Conservation (phyloP, 176 grass and related monocot genomes). For the Dendrocalamus sinicus region DNA sequence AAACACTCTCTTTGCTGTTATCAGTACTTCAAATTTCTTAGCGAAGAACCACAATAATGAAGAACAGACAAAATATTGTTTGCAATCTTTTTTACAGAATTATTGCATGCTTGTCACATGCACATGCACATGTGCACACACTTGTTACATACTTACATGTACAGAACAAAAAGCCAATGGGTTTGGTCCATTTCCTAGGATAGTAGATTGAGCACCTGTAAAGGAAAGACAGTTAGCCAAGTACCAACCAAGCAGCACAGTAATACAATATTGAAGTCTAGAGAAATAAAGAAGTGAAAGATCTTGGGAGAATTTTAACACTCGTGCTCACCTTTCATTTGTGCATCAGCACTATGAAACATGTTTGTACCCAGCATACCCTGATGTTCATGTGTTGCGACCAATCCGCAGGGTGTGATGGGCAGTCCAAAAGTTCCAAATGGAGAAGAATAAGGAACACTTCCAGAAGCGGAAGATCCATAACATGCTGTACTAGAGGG, state of each 20-base stretch:
- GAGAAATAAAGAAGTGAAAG: not conserved
- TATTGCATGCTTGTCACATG: no score
- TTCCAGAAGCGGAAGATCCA: conserved; percentile 49
- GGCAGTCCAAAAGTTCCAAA: conserved; percentile 25
- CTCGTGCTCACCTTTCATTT: conserved; percentile 36
- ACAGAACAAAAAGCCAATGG: conserved; percentile 14
- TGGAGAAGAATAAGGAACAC: conserved; percentile 49
- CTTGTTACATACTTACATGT: conserved; percentile 52
- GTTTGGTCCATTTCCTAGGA: conserved; percentile 34
- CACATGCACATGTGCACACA: not conserved
- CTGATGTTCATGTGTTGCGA: conserved; percentile 9
- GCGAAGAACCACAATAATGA: not conserved
- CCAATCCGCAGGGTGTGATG: not conserved
- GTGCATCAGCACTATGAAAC: conserved; percentile 28
- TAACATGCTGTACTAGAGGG: conserved; percentile 56
- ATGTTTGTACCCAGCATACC: conserved; percentile 22
- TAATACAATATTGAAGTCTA: not conserved
- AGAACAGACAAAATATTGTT: not conserved
- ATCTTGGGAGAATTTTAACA: not conserved
- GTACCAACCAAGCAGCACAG: conserved; percentile 22
- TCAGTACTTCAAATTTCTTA: conserved; percentile 10
- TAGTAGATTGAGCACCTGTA: conserved; percentile 45
- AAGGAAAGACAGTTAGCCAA: conserved; percentile 22
- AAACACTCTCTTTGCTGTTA: conserved; percentile 5
- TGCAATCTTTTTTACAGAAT: not conserved